phyloP scores from a whole-genome alignment of 768 basidiomycete species.

The Phylloporus rhodoxanthus region DNA sequence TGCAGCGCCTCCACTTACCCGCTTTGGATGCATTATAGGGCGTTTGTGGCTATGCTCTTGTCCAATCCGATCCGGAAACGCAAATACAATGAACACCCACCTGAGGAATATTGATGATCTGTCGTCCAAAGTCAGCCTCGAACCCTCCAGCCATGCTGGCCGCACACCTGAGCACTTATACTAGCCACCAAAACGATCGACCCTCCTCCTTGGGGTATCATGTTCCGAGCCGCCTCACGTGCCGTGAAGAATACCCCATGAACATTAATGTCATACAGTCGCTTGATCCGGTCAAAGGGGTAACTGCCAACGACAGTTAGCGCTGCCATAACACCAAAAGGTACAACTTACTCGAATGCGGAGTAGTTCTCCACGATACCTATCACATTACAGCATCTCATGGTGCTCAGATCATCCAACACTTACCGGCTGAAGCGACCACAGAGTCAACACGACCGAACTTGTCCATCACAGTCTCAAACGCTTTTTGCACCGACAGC shows the following conservation, averaged over 20 bases:
- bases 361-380: constrained; percentile 86
- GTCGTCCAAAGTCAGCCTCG: constrained; percentile 10
- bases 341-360: constrained; percentile 71
- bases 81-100: constrained; percentile 30
- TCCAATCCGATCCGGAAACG: neutral
- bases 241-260: constrained; percentile 96
- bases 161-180: constrained; percentile 82
- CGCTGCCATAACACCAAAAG: neutral
- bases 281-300: constrained; percentile 78
- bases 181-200: constrained; percentile 83
- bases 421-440: constrained; percentile 80
- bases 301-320: constrained; percentile 46
- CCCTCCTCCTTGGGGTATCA: constrained; percentile 77
- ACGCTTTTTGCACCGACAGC: constrained; percentile 67
- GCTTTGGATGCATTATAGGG: constrained; percentile 97
- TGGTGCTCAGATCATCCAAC: constrained; percentile 10
- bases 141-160: neutral
- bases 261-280: constrained; percentile 88
- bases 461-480: constrained; percentile 53
- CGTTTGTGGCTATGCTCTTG: constrained; percentile 60
- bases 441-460: constrained; percentile 75
- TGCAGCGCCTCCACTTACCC: constrained; percentile 37
- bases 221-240: constrained; percentile 85
- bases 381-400: constrained; percentile 23
- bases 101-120: constrained; percentile 90